Conservation (phyloP, 1,139 yeast species). For the Candida sanyaensis region DNA sequence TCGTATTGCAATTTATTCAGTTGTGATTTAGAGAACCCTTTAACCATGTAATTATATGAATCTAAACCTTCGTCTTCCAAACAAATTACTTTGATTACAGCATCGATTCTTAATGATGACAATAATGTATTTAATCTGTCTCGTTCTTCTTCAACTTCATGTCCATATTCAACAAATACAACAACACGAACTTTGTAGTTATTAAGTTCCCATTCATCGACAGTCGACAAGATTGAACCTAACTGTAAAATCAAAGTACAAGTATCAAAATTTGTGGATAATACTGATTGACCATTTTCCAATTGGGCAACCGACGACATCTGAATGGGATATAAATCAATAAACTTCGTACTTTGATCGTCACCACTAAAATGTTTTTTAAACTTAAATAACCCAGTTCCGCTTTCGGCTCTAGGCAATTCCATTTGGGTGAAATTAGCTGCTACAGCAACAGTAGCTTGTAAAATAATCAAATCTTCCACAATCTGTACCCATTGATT, state of each 20-base stretch:
- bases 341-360: constrained; percentile 45
- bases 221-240: constrained; percentile 90
- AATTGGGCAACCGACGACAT: constrained; percentile 82
- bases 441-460: constrained; percentile 91
- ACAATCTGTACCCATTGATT: constrained; percentile 90
- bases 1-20: constrained; percentile 29
- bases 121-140: constrained; percentile 61
- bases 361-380: constrained; percentile 11
- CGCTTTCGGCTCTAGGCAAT: constrained; percentile 46
- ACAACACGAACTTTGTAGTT: constrained; percentile 71
- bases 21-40: constrained; percentile 50
- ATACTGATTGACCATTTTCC: constrained; percentile 64
- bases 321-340: constrained; percentile 93
- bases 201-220: constrained; percentile 84
- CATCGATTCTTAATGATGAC: constrained; percentile 79
- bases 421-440: constrained; percentile 72
- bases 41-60: constrained; percentile 74
- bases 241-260: constrained; percentile 88
- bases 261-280: constrained; percentile 91
- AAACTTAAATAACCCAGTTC: constrained; percentile 21
- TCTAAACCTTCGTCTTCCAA: constrained; percentile 60
- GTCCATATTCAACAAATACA: constrained; percentile 79
- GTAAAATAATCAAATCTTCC: constrained; percentile 90
- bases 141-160: constrained; percentile 72
- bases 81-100: constrained; percentile 71